These are phyloP conservation scores for Rutidosis leptorrhynchoides DNA, from an alignment of 129 eudicot genomes.

Conservation along the genomic window DNA sequence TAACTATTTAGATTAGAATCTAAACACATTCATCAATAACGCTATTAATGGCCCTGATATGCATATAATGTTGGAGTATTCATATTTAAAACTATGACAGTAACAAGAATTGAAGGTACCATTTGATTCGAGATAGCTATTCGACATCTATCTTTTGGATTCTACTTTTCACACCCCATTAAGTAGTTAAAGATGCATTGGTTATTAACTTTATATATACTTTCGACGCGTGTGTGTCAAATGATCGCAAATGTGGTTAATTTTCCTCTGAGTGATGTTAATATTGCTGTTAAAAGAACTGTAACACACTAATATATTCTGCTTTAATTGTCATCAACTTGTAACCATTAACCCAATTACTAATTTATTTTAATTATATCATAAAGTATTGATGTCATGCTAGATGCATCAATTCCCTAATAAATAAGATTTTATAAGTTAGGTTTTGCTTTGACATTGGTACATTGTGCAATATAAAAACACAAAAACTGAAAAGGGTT, in stretches of 20 bases:
- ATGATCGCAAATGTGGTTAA: too few relatives aligned
- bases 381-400: conserved; percentile 24
- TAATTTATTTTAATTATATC: conserved; percentile 7
- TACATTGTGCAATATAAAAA: conserved; percentile 25
- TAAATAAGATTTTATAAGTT: conserved; percentile 18
- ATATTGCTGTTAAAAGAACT: too few relatives aligned
- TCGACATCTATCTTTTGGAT: neutral
- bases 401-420: conserved; percentile 37
- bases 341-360: conserved; percentile 4
- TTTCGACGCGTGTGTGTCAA: too few relatives aligned
- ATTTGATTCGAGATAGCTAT: too few relatives aligned
- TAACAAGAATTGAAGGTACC: too few relatives aligned
- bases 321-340: conserved; percentile 5
- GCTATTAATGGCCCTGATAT: too few relatives aligned
- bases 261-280: too few relatives aligned
- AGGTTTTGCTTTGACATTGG: conserved; percentile 38
- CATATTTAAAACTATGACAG: neutral
- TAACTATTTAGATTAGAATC: too few relatives aligned
- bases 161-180: neutral
- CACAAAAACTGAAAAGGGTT: conserved; percentile 17
- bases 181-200: neutral
- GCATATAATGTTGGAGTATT: too few relatives aligned
- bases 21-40: neutral
- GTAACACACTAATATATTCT: conserved; percentile 9
- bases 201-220: neutral